phyloP scores from a whole-genome alignment of 2,329 filamentous ascomycete species.

The Lachnellula arida region DNA sequence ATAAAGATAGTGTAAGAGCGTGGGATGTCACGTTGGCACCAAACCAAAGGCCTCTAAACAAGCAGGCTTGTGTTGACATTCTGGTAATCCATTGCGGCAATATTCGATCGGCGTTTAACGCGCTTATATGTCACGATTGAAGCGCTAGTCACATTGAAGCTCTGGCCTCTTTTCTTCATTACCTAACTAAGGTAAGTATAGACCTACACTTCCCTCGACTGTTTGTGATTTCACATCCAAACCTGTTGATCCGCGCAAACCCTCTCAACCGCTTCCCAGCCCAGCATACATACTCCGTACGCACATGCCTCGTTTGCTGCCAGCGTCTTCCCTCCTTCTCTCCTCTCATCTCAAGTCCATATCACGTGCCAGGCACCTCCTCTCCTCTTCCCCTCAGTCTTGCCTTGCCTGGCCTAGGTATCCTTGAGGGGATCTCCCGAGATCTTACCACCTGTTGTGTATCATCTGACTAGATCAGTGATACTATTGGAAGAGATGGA shows the following conservation, averaged over 20 bases:
- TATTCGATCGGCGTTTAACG: not conserved
- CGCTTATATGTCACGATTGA: not conserved
- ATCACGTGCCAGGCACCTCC: not conserved
- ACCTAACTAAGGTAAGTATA: no score
- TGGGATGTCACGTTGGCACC: not conserved
- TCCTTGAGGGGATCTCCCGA: slow-evolving; percentile 5
- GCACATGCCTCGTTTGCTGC: not conserved
- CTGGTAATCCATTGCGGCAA: not conserved
- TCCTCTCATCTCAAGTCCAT: not conserved
- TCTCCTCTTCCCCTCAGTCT: not conserved
- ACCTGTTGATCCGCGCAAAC: no score
- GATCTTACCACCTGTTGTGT: not conserved
- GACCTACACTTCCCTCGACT: not conserved
- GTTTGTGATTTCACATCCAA: no score
- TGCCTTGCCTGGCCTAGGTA: not conserved
- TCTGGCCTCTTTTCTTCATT: not conserved
- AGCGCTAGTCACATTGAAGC: not conserved
- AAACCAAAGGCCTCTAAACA: not conserved
- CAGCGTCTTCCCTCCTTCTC: not conserved
- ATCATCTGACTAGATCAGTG: not conserved
- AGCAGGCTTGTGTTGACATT: not conserved
- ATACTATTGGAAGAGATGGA: not conserved
- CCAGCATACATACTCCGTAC: no score
- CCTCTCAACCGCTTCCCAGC: no score
- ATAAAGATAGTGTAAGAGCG: not conserved